A percentile compares a stretch with the other conserved stretches of the same genome.
These are phyloP conservation scores for Parathielavia appendiculata DNA, from an alignment of 495 filamentous ascomycete species.

Conservation along the genomic window DNA sequence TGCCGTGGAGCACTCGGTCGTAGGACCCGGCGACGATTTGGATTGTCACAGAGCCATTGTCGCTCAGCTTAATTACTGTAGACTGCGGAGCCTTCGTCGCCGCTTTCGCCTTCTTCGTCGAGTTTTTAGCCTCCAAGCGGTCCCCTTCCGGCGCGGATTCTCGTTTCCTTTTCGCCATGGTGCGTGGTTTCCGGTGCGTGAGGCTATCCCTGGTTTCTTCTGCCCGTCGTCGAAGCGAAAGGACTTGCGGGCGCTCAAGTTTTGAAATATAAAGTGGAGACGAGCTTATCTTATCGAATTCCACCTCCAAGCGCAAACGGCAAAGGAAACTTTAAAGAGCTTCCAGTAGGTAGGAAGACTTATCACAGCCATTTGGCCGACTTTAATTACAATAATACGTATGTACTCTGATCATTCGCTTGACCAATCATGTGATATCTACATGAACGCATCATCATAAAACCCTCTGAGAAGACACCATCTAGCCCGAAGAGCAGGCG, in stretches of 20 bases:
- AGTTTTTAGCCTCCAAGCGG: constrained; percentile 16
- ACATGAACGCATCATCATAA: constrained; percentile 21
- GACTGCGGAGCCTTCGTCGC: constrained; percentile 6
- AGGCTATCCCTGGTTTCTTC: neutral
- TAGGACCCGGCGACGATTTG: constrained; percentile 94
- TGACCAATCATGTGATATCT: constrained; percentile 23
- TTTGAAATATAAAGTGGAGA: constrained; percentile 18
- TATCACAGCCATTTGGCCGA: neutral
- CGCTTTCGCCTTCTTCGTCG: constrained; percentile 40
- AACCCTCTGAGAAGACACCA: neutral
- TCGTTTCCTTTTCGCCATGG: constrained; percentile 77
- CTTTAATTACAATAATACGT: constrained; percentile 1
- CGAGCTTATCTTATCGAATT: constrained; percentile 24
- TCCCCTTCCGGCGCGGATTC: constrained; percentile 33
- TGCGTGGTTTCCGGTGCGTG: neutral
- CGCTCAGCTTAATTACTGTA: constrained; percentile 26
- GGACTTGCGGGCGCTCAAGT: neutral
- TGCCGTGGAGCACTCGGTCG: constrained; percentile 86
- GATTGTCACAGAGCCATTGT: constrained; percentile 50
- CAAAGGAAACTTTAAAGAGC: neutral
- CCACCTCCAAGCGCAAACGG: neutral
- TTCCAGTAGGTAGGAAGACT: neutral
- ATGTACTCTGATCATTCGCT: constrained; percentile 21
- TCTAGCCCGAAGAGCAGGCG: neutral
- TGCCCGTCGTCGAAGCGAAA: neutral